Base-by-base conservation (phyloP, 352 stramenopile species). In the Phytophthora fragariae region DNA sequence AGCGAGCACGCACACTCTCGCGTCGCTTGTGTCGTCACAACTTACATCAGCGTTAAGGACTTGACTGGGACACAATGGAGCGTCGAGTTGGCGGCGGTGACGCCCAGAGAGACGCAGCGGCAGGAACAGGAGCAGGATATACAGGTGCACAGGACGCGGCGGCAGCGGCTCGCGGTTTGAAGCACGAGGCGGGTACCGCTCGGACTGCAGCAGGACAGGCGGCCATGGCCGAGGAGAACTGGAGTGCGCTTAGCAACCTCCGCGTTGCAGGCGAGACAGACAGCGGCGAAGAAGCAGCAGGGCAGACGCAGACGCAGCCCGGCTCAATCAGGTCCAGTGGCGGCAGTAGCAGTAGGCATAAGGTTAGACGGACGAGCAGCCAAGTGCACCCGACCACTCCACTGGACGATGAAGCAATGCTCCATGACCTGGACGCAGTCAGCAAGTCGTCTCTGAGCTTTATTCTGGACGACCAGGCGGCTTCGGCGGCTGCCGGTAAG, bases 391-490 rank as follows among this genome's bases (percentile, higher is more conserved):
- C 73, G 54, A 62, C 72, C 21, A 75, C 61, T 12, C 37, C 50
- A 8, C 41, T 68, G 57, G 67, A 79, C 19, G 73, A 82, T 44
- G 59, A 29, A 19, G 49, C 47, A 7, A 15, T 55, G 17, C 47
- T 55, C 8, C 47, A 55, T 15, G 47, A 55, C n/a, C 47, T 55
- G 47, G 47, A 55, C 47, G 52, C 15, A 52, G 50, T 72, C 47
- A 86, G 74, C 68, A 93, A 93, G 73, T 89, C 83, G 4, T 92
- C 86, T 65, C 74, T 93, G 33, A 89, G 79, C 67, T 93, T 93
- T 65, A 93, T 93, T 65, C 76, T 93, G 15, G 86, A 88, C 62
- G 80, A 91, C 61, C n/a, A 73, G 46, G 70, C 69, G 58, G 74
- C 68, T 41, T 72, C 72, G 21, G 65, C 59, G 24, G 69, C 58